Evolutionary conservation across 768 basidiomycete genomes (phyloP).

Genomic region (Amanita rubescens): DNA sequence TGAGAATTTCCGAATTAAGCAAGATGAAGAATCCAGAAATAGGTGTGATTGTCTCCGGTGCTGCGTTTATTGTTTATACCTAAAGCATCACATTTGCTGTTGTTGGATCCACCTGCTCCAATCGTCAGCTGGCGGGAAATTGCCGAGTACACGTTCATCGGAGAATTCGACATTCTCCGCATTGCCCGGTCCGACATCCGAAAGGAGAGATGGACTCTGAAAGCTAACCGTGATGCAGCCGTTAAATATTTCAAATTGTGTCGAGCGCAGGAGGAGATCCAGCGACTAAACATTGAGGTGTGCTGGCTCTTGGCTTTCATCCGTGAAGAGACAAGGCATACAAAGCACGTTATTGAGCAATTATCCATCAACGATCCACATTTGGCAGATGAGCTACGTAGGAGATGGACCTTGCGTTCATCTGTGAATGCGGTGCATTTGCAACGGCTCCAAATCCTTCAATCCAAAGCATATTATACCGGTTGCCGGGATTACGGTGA

Average conservation of each 20-base stretch:
- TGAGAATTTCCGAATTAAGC: not conserved
- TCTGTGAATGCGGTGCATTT: conserved; percentile 4
- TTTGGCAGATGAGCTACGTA: conserved; percentile 5
- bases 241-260: conserved; percentile 8
- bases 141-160: conserved; percentile 10
- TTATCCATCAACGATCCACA: not conserved
- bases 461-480: not conserved
- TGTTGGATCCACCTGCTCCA: not conserved
- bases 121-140: conserved; percentile 9
- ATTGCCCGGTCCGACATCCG: not conserved
- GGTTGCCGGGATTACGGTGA: not conserved
- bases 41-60: not conserved
- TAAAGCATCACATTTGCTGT: not conserved
- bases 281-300: conserved; percentile 11
- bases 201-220: not conserved
- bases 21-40: not conserved
- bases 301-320: conserved; percentile 7
- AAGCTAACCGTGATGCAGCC: not conserved
- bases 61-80: not conserved
- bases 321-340: conserved; percentile 6
- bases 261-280: not conserved
- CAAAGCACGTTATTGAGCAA: not conserved
- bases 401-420: not conserved
- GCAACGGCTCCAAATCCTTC: not conserved
- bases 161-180: conserved; percentile 10